Evolutionary conservation across 2,329 filamentous ascomycete species (phyloP), one percentile per base, ranked within the genome.

Genomic region (Seiridium cupressi): DNA sequence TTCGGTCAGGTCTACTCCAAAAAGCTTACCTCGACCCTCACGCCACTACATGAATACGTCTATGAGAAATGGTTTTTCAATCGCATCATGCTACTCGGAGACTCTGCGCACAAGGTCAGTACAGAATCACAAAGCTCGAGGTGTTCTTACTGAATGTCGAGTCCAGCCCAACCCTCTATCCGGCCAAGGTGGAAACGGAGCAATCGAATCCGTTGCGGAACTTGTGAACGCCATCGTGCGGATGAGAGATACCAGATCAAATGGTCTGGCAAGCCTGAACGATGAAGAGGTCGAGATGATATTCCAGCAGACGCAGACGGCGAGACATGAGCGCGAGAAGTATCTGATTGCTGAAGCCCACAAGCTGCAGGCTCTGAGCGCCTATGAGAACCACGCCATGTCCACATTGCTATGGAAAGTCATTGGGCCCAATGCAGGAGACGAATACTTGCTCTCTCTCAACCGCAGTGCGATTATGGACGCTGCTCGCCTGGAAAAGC

Each of bases 41-140:
- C 71, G 2, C 64, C 72, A 0, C 54, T 77, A 1, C 74, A 72
- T 11, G 73, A 76, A 42, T 58, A 69, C 13, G 69, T 73, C 2
- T 73, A 64, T 40, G 64, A 73, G n/a, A 70, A 69, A 48, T 76
- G 74, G 74, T 66, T 68, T 57, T 72, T 69, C 55, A 57, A 65
- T 6, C 64, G 72, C 3, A 71, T 74, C 7, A 60, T 74, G 1
- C 63, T 63, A 3, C 61, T 75, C 1, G 73, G 73, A 3, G 73
- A 76, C 47, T 65, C 72, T 0, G 68, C 63, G 1, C 73, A 76
- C 59, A 76, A 76, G 69, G 70, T 71, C 42, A 59, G 51, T 36
- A 7, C 26, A 34, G 2, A 40, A 44, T 5, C 49, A 4, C 31
- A 32, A 3, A 40, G 10, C 8, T n/a, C 18, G 13, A 49, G 4